phyloP scores from a whole-genome alignment of 225 moss, liverwort and hornwort genomes.

The Sphagnum contortum region DNA sequence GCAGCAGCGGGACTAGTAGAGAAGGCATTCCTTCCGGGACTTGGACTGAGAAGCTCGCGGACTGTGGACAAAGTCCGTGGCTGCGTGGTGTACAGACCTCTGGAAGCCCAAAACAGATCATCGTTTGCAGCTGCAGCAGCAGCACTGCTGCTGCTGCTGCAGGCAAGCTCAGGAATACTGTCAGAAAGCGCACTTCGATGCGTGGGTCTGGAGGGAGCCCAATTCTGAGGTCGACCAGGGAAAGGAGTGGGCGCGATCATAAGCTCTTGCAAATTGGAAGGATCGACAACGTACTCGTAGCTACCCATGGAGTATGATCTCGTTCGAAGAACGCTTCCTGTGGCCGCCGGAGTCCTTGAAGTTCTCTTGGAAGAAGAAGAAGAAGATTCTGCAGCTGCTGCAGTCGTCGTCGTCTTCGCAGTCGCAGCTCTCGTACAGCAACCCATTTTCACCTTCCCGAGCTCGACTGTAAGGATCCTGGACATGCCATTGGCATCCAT shows the following conservation, averaged over 20 bases:
- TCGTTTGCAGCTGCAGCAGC: constrained; percentile 32
- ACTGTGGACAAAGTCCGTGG: too few relatives aligned
- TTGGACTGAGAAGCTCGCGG: too few relatives aligned
- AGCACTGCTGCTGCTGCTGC: constrained; percentile 3
- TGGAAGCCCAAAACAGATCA: constrained; percentile 41
- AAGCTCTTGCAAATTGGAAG: constrained; percentile 34
- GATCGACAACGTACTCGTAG: constrained; percentile 38
- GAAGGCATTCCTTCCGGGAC: too few relatives aligned
- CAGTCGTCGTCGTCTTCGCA: constrained; percentile 4
- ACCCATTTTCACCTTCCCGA: constrained; percentile 30
- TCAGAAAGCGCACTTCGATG: constrained; percentile 43
- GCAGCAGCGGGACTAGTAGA: too few relatives aligned
- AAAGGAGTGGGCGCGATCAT: constrained; percentile 42
- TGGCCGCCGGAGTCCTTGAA: neutral
- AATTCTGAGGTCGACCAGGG: constrained; percentile 13
- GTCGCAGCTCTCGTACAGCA: neutral
- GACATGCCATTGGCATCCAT: neutral
- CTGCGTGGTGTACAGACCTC: constrained; percentile 11
- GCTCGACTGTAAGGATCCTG: constrained; percentile 33
- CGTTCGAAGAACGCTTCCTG: constrained; percentile 9
- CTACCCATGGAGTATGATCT: constrained; percentile 42
- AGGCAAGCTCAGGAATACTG: constrained; percentile 39
- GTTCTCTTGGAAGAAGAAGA: constrained; percentile 5
- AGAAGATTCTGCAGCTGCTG: too few relatives aligned
- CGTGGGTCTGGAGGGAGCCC: too few relatives aligned